Base-by-base conservation (phyloP, 208 protist species). In the Acanthamoeba triangularis region DNA sequence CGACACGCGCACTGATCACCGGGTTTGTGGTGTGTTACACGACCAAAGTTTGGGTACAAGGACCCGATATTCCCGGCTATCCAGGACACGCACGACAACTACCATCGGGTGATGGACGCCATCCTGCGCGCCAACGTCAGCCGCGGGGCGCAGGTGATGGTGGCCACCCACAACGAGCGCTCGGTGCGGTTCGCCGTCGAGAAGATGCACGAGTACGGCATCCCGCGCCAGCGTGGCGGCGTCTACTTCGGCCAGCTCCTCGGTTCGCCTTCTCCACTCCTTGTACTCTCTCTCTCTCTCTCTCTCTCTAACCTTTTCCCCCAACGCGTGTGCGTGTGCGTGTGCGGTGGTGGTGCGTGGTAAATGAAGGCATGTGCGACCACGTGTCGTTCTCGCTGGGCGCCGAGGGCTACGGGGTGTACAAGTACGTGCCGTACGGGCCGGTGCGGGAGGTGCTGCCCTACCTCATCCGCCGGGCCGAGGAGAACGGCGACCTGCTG, bases 361-460 rank as follows among this genome's bases (percentile, higher is more conserved):
- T 11, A 44, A 7, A 44, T 37, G 35, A 28, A 88, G 87, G 99
- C 52, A 99, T 99, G 99, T 97, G 97, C 67, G 99, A 99, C 95
- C 98, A 99, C 96, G 96, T 99, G 41, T 99, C 99, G 30, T 98
- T 99, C 80, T 98, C 98, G 10, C 98, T 99, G 13, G 98, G 98
- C 59, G 96, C 97, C 52, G 96, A 98, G 3, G 98, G 98, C 28
- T 99, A 98, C 78, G 96, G 61, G 2, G 87, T 93, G 61, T 93
- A 93, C 85, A 98, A 98, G 97, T 99, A 99, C 98, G 97, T 99
- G 18, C 99, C 99, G 13, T 99, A 99, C 96, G 99, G 99, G 18
- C 99, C 99, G 47, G 98, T 99, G 54, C 82, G 97, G 69, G 98
- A 99, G 96, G 99, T 99, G 14, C 97, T 99, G 90, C 99, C 99